Evolutionary conservation across 345 rosid species (phyloP).

Genomic region (Erodium maritimum): DNA sequence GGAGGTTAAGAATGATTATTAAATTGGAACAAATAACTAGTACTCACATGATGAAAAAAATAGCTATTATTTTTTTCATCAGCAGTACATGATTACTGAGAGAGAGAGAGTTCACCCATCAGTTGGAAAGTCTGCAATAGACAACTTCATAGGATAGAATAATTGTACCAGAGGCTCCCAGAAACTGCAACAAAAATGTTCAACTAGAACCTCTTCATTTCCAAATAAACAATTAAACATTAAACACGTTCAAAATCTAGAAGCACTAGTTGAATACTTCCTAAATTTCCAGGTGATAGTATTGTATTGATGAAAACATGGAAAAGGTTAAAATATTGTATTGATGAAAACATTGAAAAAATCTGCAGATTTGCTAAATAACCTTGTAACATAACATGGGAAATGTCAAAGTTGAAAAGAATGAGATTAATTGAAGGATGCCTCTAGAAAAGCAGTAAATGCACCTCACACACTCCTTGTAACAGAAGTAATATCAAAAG

Average conservation of each 20-base stretch:
- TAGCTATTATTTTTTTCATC: no score
- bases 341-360: no score
- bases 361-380: no score
- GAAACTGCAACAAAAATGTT: conserved; percentile 15
- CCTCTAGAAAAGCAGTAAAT: neutral
- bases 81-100: no score
- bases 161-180: conserved; percentile 16
- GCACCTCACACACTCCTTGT: neutral
- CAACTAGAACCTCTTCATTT: conserved; percentile 3
- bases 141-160: conserved; percentile 39
- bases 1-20: neutral
- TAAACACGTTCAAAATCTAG: neutral
- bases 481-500: neutral
- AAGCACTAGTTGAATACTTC: no score
- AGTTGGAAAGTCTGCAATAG: conserved; percentile 35
- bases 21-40: neutral
- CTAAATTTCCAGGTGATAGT: no score
- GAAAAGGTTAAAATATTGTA: no score
- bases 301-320: no score
- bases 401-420: neutral
- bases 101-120: conserved; percentile 58
- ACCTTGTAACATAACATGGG: neutral
- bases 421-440: neutral
- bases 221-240: neutral
- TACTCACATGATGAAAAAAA: neutral